Evolutionary conservation across 768 basidiomycete species (phyloP), one percentile per base, ranked within the genome.

Genomic region (Agrocybe pediades): DNA sequence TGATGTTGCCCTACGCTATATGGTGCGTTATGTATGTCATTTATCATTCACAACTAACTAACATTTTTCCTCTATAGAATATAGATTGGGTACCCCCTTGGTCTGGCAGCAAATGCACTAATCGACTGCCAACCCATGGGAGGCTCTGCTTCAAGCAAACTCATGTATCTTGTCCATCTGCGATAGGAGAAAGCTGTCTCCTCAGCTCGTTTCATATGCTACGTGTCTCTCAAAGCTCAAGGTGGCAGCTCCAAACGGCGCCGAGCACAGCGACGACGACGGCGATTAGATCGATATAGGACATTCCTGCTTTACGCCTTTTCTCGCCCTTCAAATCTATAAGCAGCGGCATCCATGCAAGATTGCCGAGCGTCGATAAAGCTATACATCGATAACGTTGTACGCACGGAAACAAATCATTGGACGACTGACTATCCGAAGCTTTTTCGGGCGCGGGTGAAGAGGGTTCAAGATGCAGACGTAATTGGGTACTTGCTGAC

Each of bases 1-100:
- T 51, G 60, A 7, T 71, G 65, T 45, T 61, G 78, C 6, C 78
- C 77, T 1, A 54, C 62, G 7, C 3, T 42, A 57, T 2, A 67
- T 67, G 40, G 74, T 73, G 56, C 59, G 71, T 66, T 42, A 2
- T 11, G 11, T 3, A 15, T 23, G 13, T 2, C 8, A 6, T 17
- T 2, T 29, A 8, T 30, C 3, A 8, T 19, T 2, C 3, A 13
- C 16, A 20, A 40, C 15, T 15, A 19, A 7, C 33, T 39, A 11
- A 46, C 8, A 13, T 3, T 7, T 40, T 49, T 9, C 9, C 9
- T 13, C 6, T 36, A 4, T 27, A 49, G 49, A 25, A 11, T 2
- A 39, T 49, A n/a, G 49, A 41, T 20, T 56, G 50, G 50, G 47
- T 56, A n/a, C 21, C 51, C 50, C 8, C 16, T 43, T 21, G 41